A percentile compares a stretch with the other conserved stretches of the same genome.
Conservation (phyloP, 2,329 filamentous ascomycete genomes). For the Fusarium denticulatum region DNA sequence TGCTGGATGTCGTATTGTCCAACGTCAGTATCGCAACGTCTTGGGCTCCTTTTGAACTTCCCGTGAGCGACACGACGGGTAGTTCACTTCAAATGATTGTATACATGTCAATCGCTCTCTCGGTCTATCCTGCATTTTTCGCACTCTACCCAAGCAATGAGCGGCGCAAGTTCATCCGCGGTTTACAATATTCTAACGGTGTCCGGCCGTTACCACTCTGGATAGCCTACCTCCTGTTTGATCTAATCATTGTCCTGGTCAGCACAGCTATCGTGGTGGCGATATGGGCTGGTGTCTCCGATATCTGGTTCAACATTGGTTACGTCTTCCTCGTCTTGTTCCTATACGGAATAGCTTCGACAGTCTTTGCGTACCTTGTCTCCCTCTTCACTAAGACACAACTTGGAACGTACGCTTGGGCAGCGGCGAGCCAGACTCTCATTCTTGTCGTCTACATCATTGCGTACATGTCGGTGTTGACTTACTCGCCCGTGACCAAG, state of each 20-base stretch:
- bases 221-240: slow-evolving; percentile 83
- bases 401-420: slow-evolving; percentile 84
- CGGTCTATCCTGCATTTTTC: slow-evolving; percentile 86
- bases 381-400: slow-evolving; percentile 84
- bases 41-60: slow-evolving; percentile 79
- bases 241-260: slow-evolving; percentile 76
- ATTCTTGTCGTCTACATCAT: slow-evolving; percentile 78
- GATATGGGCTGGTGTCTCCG: slow-evolving; percentile 72
- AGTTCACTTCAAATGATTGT: slow-evolving; percentile 81
- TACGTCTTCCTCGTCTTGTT: slow-evolving; percentile 86
- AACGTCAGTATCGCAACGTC: slow-evolving; percentile 75
- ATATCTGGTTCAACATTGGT: slow-evolving; percentile 79
- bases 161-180: slow-evolving; percentile 79
- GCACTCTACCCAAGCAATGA: slow-evolving; percentile 90
- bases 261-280: slow-evolving; percentile 73
- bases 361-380: slow-evolving; percentile 80
- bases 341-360: slow-evolving; percentile 83
- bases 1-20: slow-evolving; percentile 71
- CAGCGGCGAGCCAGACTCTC: slow-evolving; percentile 78
- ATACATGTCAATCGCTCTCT: slow-evolving; percentile 83
- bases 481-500: slow-evolving; percentile 74
- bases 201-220: slow-evolving; percentile 84
- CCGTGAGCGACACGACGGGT: slow-evolving; percentile 74
- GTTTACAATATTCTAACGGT: slow-evolving; percentile 91
- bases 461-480: slow-evolving; percentile 76